These are phyloP conservation scores for Dactylellina leptospora DNA, from an alignment of 2,329 filamentous ascomycete genomes.

Conservation along the genomic window DNA sequence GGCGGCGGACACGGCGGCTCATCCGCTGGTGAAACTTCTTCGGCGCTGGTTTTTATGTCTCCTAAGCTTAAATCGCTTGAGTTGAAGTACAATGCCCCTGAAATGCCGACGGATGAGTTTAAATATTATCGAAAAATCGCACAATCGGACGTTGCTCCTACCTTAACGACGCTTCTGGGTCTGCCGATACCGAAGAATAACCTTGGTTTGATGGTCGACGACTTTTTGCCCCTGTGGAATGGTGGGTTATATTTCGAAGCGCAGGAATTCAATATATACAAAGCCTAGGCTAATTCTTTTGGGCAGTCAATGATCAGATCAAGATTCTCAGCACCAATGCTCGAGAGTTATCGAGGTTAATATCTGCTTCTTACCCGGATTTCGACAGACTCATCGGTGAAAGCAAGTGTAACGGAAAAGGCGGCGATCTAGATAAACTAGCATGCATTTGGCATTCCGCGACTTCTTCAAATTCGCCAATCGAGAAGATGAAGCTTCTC, in stretches of 20 bases:
- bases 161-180: constrained; percentile 83
- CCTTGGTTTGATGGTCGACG: constrained; percentile 81
- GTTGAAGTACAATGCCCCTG: constrained; percentile 64
- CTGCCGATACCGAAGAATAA: constrained; percentile 91
- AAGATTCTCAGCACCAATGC: constrained; percentile 77
- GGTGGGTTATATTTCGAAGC: constrained; percentile 63
- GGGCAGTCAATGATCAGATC: constrained; percentile 40
- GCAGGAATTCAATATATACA: neutral
- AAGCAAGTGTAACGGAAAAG: constrained; percentile 43
- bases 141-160: constrained; percentile 92
- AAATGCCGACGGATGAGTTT: constrained; percentile 73
- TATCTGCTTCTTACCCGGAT: constrained; percentile 75
- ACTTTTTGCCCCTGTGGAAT: constrained; percentile 81
- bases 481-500: constrained; percentile 40
- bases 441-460: constrained; percentile 73
- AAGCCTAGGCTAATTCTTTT: constrained; percentile 52
- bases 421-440: constrained; percentile 66
- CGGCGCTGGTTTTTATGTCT: constrained; percentile 88
- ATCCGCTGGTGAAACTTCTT: constrained; percentile 90
- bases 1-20: constrained; percentile 96
- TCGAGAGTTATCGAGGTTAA: constrained; percentile 78
- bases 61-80: constrained; percentile 74
- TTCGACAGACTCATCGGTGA: constrained; percentile 61
- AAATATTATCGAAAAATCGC: constrained; percentile 86
- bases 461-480: neutral